phyloP scores from a whole-genome alignment of 2,329 filamentous ascomycete species.

The Herpotrichia juniperi region DNA sequence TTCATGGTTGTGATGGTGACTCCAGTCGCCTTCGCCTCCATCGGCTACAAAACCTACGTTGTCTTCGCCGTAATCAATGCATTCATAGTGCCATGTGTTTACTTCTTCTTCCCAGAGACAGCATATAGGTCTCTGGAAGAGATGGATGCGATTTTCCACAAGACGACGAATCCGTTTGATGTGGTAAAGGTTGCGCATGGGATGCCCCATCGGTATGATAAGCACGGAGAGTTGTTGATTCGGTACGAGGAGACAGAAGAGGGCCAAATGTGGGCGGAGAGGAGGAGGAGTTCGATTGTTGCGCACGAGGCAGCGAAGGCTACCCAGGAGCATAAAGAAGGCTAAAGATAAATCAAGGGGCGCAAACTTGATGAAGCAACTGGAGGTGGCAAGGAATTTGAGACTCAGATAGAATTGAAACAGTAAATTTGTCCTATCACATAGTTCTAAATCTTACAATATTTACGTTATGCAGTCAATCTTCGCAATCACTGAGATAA shows the following conservation, averaged over 20 bases:
- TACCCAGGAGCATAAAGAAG: slow-evolving; percentile 2
- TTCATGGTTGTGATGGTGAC: slow-evolving; percentile 73
- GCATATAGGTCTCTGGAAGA: slow-evolving; percentile 52
- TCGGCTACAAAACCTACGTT: slow-evolving; percentile 62
- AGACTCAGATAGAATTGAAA: no score
- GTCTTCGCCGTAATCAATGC: slow-evolving; percentile 64
- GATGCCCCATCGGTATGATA: slow-evolving; percentile 63
- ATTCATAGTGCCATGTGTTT: slow-evolving; percentile 61
- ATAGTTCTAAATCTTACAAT: no score
- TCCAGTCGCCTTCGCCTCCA: slow-evolving; percentile 63
- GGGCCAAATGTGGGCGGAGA: slow-evolving; percentile 28
- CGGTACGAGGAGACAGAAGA: slow-evolving; percentile 53
- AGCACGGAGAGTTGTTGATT: slow-evolving; percentile 63
- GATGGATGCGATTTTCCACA: slow-evolving; percentile 68
- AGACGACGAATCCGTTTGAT: slow-evolving; percentile 56
- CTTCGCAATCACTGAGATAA: no score
- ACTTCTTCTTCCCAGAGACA: slow-evolving; percentile 68
- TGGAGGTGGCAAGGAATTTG: no score
- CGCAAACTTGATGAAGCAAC: no score
- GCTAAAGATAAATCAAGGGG: no score
- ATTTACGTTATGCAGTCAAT: no score
- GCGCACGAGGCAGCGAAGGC: slow-evolving; percentile 7
- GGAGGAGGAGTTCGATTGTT: slow-evolving; percentile 33
- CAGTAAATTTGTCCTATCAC: no score
- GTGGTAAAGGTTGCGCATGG: slow-evolving; percentile 58